Evolutionary conservation across 2,329 filamentous ascomycete genomes (phyloP).

Genomic region (Calonectria montana): DNA sequence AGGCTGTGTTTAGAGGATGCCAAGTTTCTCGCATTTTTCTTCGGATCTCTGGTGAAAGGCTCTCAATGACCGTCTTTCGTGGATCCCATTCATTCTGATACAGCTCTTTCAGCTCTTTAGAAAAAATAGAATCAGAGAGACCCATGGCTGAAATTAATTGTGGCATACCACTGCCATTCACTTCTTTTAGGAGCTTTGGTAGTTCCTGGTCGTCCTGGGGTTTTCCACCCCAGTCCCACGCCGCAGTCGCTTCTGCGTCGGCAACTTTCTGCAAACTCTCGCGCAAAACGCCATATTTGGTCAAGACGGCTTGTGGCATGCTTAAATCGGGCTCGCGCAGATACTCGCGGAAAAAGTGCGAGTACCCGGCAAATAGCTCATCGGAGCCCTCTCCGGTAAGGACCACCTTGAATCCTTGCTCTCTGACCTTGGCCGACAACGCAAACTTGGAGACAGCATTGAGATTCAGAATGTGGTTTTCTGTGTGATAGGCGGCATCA

Average conservation of each 20-base stretch:
- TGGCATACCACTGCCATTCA: neutral
- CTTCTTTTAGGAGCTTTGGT: neutral
- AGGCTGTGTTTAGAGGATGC: neutral
- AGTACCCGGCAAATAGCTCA: slow-evolving; percentile 5
- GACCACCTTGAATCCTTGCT: neutral
- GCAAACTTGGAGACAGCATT: neutral
- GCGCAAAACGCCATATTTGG: neutral
- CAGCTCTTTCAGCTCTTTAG: neutral
- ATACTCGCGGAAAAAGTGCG: neutral
- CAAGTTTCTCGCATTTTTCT: neutral
- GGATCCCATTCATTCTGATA: neutral
- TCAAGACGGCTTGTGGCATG: neutral
- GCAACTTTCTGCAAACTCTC: neutral
- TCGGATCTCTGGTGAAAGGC: neutral
- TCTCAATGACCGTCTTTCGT: neutral
- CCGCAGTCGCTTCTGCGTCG: neutral
- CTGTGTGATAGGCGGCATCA: neutral
- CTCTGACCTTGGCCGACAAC: neutral
- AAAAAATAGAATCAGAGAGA: neutral
- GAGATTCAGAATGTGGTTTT: neutral
- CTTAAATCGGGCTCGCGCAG: neutral
- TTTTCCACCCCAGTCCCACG: neutral
- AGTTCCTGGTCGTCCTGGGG: no score
- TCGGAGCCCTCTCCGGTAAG: slow-evolving; percentile 3
- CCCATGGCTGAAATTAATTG: neutral